Base-by-base conservation (phyloP, 75 land plant species). In the Picea sitchensis region DNA sequence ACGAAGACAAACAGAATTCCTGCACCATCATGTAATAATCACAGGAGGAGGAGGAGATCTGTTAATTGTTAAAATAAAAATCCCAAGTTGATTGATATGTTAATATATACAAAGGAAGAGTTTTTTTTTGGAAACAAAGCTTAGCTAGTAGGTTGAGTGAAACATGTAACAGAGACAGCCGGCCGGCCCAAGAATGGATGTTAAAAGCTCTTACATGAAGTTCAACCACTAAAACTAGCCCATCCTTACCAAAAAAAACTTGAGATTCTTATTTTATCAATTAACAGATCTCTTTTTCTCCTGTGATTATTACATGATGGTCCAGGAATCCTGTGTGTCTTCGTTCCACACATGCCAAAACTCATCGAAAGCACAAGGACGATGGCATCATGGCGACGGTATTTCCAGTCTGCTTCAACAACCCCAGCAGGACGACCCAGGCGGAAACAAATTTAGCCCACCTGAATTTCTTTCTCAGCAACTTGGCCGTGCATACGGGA, bases 311-410 rank as follows among this genome's bases (percentile, higher is more conserved):
- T 75, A 75, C 51, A 3, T 51, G n/a, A 75, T 57, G 31, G 60
- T 75, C 26, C 36, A 75, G 59, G 18, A 26, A 57, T 4, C 21
- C 34, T 75, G 36, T 41, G 26, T 57, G 6, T 75, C 76, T 23
- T 75, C 76, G 13, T 75, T 14, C 76, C 59, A 75, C 9, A 75
- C 76, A 17, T 57, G 26, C 58, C 34, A 75, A 5, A 75, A 36
- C 47, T 57, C 36, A 57, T 75, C 14, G 15, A 47, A 47, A 51
- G 32, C 54, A 56, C 26, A 0, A 56, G 1, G 1, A 13, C 26
- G 59, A 30, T 14, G 76, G 4, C 3, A 75, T 30, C 32, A 2
- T 11, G 76, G 20, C 34, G 30, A 56, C 17, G 2, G 26, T 0
- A 75, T 30, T 21, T 26, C 76, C 0, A 34, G n/a, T 57, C 58